Evolutionary conservation across 257 asterid species (phyloP), one percentile per base, ranked within the genome.

Genomic region (Salvia splendens): DNA sequence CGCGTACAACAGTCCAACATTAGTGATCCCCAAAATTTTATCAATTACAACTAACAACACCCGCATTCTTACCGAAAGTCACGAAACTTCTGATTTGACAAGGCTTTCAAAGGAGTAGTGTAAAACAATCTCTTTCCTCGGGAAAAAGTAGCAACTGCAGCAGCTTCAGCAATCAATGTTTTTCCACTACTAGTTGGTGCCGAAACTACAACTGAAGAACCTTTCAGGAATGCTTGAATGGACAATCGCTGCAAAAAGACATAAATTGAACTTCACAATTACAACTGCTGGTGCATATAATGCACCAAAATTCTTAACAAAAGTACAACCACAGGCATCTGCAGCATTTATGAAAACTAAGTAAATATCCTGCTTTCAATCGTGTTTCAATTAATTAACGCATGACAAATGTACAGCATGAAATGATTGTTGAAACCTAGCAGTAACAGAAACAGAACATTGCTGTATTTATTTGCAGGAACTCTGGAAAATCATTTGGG

Each of bases 121-220:
- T 94, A 91, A 77, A 94, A 94, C 74, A 94, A 78, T 86, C 94
- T 85, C 85, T 81, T 85, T 72, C 97, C 95, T 67, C 85, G 83
- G 30, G 97, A 88, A 5, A 87, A 83, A 5, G 97, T 91, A 38
- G 99, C 95, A 71, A 94, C 92, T 7, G 97, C 99, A 24, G 99
- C 97, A 75, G 95, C 88, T 82, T 94, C 99, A n/a, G 99, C 99
- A 68, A 94, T 91, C 88, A 94, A 87, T 56, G 99, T 94, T 81
- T 94, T 94, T 15, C 99, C 99, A 72, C 99, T 94, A 77, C 99
- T 94, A 2, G 99, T 94, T n/a, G 99, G 99, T 61, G 99, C 99
- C 75, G 99, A 94, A 43, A 94, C 97, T 58, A 94, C 99, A 28
- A 91, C 96, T 20, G 99, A 94, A 11, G 96, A 94, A 33, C 97